Base-by-base conservation (phyloP, 2,329 filamentous ascomycete genomes). In the Grosmannia huntii region DNA sequence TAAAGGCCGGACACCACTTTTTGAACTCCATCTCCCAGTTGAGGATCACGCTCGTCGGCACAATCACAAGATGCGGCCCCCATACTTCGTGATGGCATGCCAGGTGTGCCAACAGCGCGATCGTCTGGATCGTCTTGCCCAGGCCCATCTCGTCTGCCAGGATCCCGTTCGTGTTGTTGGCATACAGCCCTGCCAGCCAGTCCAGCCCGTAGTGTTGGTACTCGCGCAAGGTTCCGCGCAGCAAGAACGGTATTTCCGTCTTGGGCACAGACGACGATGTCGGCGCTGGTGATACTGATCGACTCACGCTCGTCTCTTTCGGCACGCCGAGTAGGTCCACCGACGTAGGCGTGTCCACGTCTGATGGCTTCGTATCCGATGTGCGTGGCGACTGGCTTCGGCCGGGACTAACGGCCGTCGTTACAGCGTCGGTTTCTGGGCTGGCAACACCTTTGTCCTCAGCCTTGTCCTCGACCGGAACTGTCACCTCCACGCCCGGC, bases 1-100 rank as follows among this genome's bases (percentile, higher is more conserved):
- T 97, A 77, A 99, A 99, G 0, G 94, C 92, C 3, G 95, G 94
- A 59, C 91, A 89, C 83, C 92, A 99, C 70, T 99, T 99, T 68
- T 97, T 97, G 79, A 99, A 99, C 72, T 99, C 94, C 87, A 97
- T 97, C 70, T 99, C 95, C 94, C 94, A 99, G 68, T 99, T 99
- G 63, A 99, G 82, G 80, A 99, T 96, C 54, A 99, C 95, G 71
- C 91, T 97, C 2, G 94, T 99, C 1, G 94, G 94, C 2, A 99
- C 94, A 61, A 99, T 87, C 54, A 99, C 89, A 27, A 99, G 76
- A 75, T 99, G 94, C 0, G 94, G 90, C 0, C 95, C 94, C 95
- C 94, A 99, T 5, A 95, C 84, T 66, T 90, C 84, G 68, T 96
- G 88, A 46, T 90, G 81, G 62, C 91, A 91, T 10, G 95, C 94